Base-by-base conservation (phyloP, 179 eudicot species). In the Silene coronaria region DNA sequence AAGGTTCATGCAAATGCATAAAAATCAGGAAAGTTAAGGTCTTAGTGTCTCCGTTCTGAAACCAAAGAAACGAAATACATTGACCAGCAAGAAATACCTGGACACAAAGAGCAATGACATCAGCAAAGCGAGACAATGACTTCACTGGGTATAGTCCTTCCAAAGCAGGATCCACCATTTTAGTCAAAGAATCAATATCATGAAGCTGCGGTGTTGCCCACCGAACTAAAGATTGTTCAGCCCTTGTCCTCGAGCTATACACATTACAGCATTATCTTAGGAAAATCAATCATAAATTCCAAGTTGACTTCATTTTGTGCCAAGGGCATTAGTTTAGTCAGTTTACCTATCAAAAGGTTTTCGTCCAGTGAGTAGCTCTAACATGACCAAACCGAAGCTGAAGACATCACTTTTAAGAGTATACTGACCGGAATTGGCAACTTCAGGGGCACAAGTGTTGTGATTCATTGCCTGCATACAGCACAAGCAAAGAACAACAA, bases 401-500 rank as follows among this genome's bases (percentile, higher is more conserved):
- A 80, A 83, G 69, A 85, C 88, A 58, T 85, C 88, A 65, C 86
- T 81, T 82, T 85, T 85, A 30, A 83, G 67, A 70, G 83, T 81
- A 63, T 83, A 85, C 61, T 83, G 84, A 75, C 88, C 88, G 19
- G 84, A 83, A 75, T 85, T 83, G 70, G 88, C 79, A 61, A 85
- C 86, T 77, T 85, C 88, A n/a, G 88, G 88, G 8, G 88, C 88
- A 79, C 86, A 85, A 26, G 90, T 86, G 76, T 89, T 86, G 78
- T 86, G 87, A 79, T 87, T 84, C 62, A 85, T 64, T 67, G 83
- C 88, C 97, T 91, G 85, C 81, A 85, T 59, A 55, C 69, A 55
- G 27, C 24, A 28, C 73, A 30, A 36, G 6, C 22, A 60, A 16
- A 64, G 32, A 24, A 68, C 0, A 53, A 16, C 36, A 36, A 14